These are phyloP conservation scores for Zygoascus ofunaensis DNA, from an alignment of 805 yeast genomes.

Conservation along the genomic window DNA sequence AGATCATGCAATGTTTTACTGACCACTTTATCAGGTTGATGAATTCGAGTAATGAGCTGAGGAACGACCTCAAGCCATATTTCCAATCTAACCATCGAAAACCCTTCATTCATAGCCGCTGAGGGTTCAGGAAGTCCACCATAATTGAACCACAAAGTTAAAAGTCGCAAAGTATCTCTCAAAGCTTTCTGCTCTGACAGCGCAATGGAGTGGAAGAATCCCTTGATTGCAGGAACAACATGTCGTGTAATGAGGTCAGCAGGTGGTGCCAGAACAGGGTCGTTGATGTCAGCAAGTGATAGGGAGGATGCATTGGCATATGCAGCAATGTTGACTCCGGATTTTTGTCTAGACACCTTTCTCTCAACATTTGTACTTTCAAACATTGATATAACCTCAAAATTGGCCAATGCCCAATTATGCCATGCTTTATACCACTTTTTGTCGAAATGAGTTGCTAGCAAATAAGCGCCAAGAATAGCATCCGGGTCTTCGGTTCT, in stretches of 20 bases:
- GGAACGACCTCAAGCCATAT: conserved; percentile 95
- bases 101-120: conserved; percentile 82
- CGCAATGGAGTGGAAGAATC: conserved; percentile 91
- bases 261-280: background rate
- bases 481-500: conserved; percentile 57
- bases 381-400: conserved; percentile 68
- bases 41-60: conserved; percentile 90
- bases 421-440: conserved; percentile 99
- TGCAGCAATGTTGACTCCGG: background rate
- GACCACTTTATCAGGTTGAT: conserved; percentile 84
- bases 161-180: conserved; percentile 82
- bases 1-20: conserved; percentile 71
- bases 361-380: conserved; percentile 11
- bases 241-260: conserved; percentile 60
- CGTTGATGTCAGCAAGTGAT: background rate
- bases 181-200: conserved; percentile 77
- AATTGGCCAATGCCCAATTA: conserved; percentile 97
- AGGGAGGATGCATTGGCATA: background rate
- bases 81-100: conserved; percentile 78
- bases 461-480: conserved; percentile 79
- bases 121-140: conserved; percentile 93
- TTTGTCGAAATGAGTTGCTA: conserved; percentile 90
- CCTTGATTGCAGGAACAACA: conserved; percentile 92
- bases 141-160: conserved; percentile 92
- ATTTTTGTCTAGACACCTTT: background rate